Evolutionary conservation across 495 filamentous ascomycete species (phyloP), one percentile per base, ranked within the genome.

Genomic region (Collariella sp.): DNA sequence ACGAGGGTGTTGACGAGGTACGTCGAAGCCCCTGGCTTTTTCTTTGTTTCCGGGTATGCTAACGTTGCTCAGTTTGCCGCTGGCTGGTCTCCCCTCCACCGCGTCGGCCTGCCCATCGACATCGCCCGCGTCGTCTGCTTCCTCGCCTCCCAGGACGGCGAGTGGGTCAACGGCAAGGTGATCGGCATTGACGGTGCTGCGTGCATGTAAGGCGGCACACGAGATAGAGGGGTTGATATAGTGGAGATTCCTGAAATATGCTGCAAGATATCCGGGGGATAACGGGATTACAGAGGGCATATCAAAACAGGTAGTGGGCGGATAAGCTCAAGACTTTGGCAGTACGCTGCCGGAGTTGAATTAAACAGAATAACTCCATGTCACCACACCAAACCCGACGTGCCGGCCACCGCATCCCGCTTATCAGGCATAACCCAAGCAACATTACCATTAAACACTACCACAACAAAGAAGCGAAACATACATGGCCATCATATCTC

Each of bases 91-190:
- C 82, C 82, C 15, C 66, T 82, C 49, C 72, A 73, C 67, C 77
- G 82, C 50, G 79, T 82, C 46, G 82, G 79, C 54, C 75, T 83
- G 53, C 81, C 81, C 50, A 74, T 78, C 64, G 82, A 85, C 54
- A 78, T 84, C 55, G 82, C 82, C 42, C 79, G 81, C 49, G 80
- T 83, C 19, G 81, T 83, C 39, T 76, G 72, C 67, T 85, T 84
- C 72, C 71, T 85, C 42, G 79, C 79, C 20, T 80, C 77, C 36
- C 76, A 84, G 59, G 81, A 85, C 57, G 82, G 79, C 41, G 80
- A 80, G 55, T 85, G 82, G 82, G 68, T 85, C 47, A 85, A 84
- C 63, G 82, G 81, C 57, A 80, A 83, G 73, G 65, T 71, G 42
- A 57, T 76, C 48, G 72, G 70, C 47, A 72, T 76, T 22, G 72